phyloP scores from a whole-genome alignment of 2,329 filamentous ascomycete genomes.

The Fusarium sp. region DNA sequence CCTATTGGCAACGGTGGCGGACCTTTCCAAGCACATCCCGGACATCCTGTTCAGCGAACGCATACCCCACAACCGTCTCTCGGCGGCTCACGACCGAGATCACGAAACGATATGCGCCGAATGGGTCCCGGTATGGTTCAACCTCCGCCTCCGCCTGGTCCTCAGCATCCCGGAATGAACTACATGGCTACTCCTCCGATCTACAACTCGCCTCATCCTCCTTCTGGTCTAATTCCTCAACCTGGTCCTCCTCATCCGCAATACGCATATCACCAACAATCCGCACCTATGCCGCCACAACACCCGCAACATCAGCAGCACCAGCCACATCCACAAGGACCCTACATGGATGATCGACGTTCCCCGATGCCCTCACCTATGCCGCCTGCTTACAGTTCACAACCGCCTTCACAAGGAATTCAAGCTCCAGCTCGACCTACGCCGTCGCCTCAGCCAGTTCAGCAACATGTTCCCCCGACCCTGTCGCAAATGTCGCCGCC shows the following conservation, averaged over 20 bases:
- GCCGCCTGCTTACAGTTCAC: slow-evolving; percentile 72
- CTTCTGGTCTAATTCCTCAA: slow-evolving; percentile 40
- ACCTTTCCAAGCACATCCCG: slow-evolving; percentile 65
- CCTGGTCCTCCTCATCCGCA: slow-evolving; percentile 32
- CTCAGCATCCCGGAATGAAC: slow-evolving; percentile 71
- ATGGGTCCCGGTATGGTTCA: slow-evolving; percentile 79
- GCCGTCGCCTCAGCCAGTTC: slow-evolving; percentile 68
- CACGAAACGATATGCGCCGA: slow-evolving; percentile 81
- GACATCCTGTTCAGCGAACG: slow-evolving; percentile 66
- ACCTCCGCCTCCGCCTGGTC: slow-evolving; percentile 65
- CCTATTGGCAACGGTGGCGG: slow-evolving; percentile 85
- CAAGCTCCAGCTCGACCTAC: slow-evolving; percentile 61
- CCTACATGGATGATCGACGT: slow-evolving; percentile 74
- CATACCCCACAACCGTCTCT: slow-evolving; percentile 83
- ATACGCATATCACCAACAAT: slow-evolving; percentile 40
- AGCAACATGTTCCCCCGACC: slow-evolving; percentile 62
- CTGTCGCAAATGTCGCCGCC: slow-evolving; percentile 64
- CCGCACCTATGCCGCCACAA: slow-evolving; percentile 56
- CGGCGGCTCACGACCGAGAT: slow-evolving; percentile 74
- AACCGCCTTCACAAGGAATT: slow-evolving; percentile 63
- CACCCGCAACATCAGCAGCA: background rate
- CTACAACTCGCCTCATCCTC: slow-evolving; percentile 70
- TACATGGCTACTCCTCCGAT: slow-evolving; percentile 89
- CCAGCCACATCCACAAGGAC: slow-evolving; percentile 53
- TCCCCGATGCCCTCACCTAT: slow-evolving; percentile 71